Evolutionary conservation across 805 yeast species (phyloP), one percentile per base, ranked within the genome.

Genomic region (Cyberlindnera mycetangii): DNA sequence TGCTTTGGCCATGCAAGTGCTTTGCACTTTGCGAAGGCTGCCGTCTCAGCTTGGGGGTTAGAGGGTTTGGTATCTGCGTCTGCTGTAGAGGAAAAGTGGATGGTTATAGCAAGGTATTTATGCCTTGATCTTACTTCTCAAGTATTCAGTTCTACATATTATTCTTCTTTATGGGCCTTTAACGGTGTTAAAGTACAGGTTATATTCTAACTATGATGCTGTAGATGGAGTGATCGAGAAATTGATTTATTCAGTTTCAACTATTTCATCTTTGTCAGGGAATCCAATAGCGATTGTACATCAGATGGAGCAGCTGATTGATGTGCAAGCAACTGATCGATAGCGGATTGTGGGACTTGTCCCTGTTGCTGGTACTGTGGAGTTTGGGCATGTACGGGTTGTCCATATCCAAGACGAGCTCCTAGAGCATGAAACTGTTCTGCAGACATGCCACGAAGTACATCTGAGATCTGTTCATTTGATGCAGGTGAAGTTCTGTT

Each of bases 1-100:
- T 90, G 8, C 69, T 92, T 3, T 90, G 97, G 97, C 97, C 97
- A 0, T 90, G 97, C 60, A 78, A 80, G 54, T 90, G 97, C 62
- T 78, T 90, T 44, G 89, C 96, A 0, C 70, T 90, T 5, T 90
- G 97, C 63, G 96, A 89, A 51, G 74, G 77, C 20, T 90, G 97
- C 59, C 73, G 97, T 15, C 68, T 81, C 10, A 77, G 85, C 15
- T 70, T 90, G 41, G 88, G 87, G 7, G 67, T 82, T 27, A 75
- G 89, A 48, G 85, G 85, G 11, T 83, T 83, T 58, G 78, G 76
- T 45, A 83, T 83, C 1, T 90, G 97, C 64, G 92, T 89, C 0
- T 85, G 95, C 57, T 90, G 97, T 58, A 75, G 96, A 27, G 68
- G 81, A 24, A 74, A 74, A 21, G 95, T 90, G 3, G 81, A 81